Conservation (phyloP, 1,284 basidiomycete species). For the Porogramme epimiltina region DNA sequence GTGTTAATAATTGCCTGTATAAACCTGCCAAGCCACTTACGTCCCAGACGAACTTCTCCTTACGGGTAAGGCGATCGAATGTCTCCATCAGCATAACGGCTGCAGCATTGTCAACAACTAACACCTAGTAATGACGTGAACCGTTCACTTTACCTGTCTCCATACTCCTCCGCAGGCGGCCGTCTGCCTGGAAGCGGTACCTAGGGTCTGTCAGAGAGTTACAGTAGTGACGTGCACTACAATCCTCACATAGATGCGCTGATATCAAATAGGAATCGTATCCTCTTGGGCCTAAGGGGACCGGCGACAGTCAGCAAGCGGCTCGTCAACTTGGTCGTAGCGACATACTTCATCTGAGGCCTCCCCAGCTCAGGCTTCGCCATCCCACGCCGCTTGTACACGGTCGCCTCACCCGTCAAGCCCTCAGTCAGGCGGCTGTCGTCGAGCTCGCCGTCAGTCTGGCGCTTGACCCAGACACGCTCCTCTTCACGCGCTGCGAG, state of each 20-base stretch:
- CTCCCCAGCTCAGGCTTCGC: conserved; percentile 66
- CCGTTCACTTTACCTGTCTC: conserved; percentile 51
- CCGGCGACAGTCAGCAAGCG: neutral
- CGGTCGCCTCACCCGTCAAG: conserved; percentile 64
- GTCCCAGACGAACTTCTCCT: conserved; percentile 75
- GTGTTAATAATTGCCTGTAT: neutral
- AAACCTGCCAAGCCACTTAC: too few relatives aligned
- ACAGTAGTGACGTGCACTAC: neutral
- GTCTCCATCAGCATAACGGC: conserved; percentile 74
- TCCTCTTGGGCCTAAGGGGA: conserved; percentile 55
- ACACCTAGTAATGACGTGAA: neutral
- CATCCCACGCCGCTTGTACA: conserved; percentile 70
- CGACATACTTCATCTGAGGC: conserved; percentile 63
- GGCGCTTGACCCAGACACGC: conserved; percentile 68
- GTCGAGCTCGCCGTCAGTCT: conserved; percentile 69
- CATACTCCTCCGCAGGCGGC: conserved; percentile 59
- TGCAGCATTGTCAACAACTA: conserved; percentile 24
- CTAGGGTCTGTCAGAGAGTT: conserved; percentile 28
- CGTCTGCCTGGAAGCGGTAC: conserved; percentile 75
- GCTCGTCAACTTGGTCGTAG: neutral
- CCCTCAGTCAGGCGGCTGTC: conserved; percentile 67
- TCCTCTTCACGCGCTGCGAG: conserved; percentile 68
- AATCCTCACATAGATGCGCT: conserved; percentile 65
- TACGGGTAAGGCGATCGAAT: conserved; percentile 58
- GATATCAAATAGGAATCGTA: conserved; percentile 69